phyloP scores from a whole-genome alignment of 2,329 filamentous ascomycete genomes.

The Chalara sp. region DNA sequence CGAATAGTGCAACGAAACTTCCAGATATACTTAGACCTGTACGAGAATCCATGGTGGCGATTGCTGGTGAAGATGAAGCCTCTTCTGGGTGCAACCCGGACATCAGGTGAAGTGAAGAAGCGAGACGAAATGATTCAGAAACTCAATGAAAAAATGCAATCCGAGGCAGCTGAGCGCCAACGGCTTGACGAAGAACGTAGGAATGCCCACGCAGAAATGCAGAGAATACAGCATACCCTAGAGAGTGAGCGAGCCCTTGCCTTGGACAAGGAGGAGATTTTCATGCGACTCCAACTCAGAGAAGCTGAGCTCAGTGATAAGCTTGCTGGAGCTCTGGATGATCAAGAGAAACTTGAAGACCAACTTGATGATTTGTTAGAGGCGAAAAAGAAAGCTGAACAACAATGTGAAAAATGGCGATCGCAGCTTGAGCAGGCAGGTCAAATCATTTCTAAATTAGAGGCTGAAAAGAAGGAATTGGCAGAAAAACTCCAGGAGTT shows the following conservation, averaged over 20 bases:
- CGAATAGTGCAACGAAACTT: constrained; percentile 94
- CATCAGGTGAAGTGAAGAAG: constrained; percentile 89
- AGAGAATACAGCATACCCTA: constrained; percentile 84
- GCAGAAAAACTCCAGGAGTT: constrained; percentile 60
- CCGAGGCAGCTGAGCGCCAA: constrained; percentile 67
- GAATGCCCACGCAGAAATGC: constrained; percentile 78
- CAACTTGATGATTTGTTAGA: constrained; percentile 84
- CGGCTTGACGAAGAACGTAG: constrained; percentile 87
- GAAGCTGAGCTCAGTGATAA: constrained; percentile 91
- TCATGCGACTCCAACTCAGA: constrained; percentile 88
- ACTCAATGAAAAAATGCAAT: constrained; percentile 75
- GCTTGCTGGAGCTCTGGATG: constrained; percentile 81
- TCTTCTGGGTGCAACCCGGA: constrained; percentile 83
- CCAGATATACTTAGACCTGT: constrained; percentile 81
- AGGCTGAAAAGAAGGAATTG: constrained; percentile 77
- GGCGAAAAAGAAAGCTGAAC: constrained; percentile 82
- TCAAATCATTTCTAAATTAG: constrained; percentile 75
- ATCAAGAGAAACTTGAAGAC: constrained; percentile 90
- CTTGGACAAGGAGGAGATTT: constrained; percentile 97
- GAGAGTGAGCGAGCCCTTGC: constrained; percentile 95
- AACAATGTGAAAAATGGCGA: constrained; percentile 72
- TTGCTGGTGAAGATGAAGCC: constrained; percentile 93
- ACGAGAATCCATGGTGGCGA: constrained; percentile 95
- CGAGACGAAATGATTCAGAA: constrained; percentile 88
- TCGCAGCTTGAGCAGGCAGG: constrained; percentile 88